phyloP scores from a whole-genome alignment of 805 yeast species.

The Nematodospora valgi region DNA sequence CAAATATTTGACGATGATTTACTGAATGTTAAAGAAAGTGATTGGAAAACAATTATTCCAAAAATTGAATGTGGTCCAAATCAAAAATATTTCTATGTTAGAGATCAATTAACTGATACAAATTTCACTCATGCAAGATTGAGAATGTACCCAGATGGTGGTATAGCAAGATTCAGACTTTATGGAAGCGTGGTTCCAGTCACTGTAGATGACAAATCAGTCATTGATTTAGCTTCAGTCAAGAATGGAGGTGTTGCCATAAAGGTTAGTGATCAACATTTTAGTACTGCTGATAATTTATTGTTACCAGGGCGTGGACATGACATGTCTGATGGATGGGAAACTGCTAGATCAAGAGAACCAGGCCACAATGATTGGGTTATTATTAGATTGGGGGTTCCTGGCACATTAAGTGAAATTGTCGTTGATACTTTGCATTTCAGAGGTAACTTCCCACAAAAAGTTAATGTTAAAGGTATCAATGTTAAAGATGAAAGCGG shows the following conservation, averaged over 20 bases:
- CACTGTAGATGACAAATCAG: conserved; percentile 52
- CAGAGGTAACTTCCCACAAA: conserved; percentile 93
- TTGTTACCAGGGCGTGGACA: conserved; percentile 90
- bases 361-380: conserved; percentile 93
- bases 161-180: conserved; percentile 89
- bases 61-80: conserved; percentile 85
- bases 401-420: conserved; percentile 52
- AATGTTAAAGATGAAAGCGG: conserved; percentile 31
- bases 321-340: conserved; percentile 99
- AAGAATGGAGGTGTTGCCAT: conserved; percentile 87
- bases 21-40: conserved; percentile 15
- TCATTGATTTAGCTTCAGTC: conserved; percentile 80
- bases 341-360: conserved; percentile 82
- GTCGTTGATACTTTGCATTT: conserved; percentile 90
- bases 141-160: conserved; percentile 97
- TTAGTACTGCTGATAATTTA: conserved; percentile 87
- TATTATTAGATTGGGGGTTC: conserved; percentile 71
- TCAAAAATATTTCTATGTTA: conserved; percentile 77
- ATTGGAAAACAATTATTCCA: conserved; percentile 72
- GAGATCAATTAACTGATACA: conserved; percentile 53
- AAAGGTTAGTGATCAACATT: conserved; percentile 85
- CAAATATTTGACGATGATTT: conserved; percentile 25
- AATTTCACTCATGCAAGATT: conserved; percentile 77
- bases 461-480: conserved; percentile 64
- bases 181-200: conserved; percentile 84